Evolutionary conservation across 192 early-diverging fungal species (phyloP), one percentile per base, ranked within the genome.

Genomic region (Linnemannia zychae): DNA sequence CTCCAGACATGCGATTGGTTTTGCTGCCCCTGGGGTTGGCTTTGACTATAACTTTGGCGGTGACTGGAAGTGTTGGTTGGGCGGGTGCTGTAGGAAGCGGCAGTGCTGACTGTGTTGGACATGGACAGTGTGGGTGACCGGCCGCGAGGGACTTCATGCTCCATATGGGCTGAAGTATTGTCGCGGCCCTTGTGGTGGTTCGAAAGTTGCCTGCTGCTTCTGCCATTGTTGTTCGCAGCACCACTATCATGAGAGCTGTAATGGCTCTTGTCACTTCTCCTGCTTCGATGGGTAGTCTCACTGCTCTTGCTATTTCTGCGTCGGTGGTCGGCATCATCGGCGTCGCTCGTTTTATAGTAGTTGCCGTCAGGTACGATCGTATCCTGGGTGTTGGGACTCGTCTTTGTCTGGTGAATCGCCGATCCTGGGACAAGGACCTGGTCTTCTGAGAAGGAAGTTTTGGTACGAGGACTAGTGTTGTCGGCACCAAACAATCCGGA

Each of bases 1-100:
- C 82, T 53, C 82, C 82, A 85, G 36, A 85, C 77, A 49, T 85
- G 82, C 4, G 77, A 63, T 36, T 79, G 82, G 34, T 75, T 75
- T 12, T 79, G 82, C 73, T 63, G 65, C 28, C 28, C 12, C 12
- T 66, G 20, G n/a, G 12, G 12, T 22, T 44, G 40, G 40, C 40
- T 9, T 6, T 44, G 40, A 9, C 40, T 9, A 6, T 44, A 9
- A 44, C 76, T 76, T 6, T 85, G 82, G 6, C 34, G 33, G 4
- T 74, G 73, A 40, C 12, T 83, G 37, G 81, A 22, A 47, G 77
- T 73, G 52, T 83, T 76, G 40, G 22, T 77, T 1, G 81, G 81
- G 44, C 65, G 65, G 34, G 72, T 72, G 28, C 70, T 74, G 65
- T 85, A 79, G 7, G 74, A 76, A 13, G 77, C n/a, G 7, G 82